A percentile compares a stretch with the other conserved stretches of the same genome.
Conservation (phyloP, 2,329 filamentous ascomycete genomes). For the Septoria linicola region DNA sequence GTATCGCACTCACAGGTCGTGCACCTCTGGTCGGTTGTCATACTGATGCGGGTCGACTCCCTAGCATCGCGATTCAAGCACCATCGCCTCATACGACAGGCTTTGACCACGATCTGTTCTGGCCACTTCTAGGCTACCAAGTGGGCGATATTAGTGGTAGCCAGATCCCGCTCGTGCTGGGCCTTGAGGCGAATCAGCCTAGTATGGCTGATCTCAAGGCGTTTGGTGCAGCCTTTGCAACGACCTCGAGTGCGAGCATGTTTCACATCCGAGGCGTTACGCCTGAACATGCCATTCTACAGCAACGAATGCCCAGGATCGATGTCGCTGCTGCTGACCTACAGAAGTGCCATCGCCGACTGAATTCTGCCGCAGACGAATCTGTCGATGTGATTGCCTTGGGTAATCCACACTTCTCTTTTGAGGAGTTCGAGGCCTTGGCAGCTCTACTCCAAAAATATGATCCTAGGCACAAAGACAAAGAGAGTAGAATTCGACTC, state of each 20-base stretch:
- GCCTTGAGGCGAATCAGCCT: constrained; percentile 35
- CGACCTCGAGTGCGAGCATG: constrained; percentile 45
- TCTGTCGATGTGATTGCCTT: constrained; percentile 44
- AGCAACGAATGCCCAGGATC: constrained; percentile 6
- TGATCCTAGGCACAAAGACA: not conserved
- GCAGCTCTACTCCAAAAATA: constrained; percentile 25
- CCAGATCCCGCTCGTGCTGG: constrained; percentile 41
- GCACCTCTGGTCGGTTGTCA: constrained; percentile 37
- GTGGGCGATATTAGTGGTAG: constrained; percentile 37
- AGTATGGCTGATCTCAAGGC: constrained; percentile 43
- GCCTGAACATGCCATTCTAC: constrained; percentile 36
- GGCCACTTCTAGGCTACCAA: constrained; percentile 43
- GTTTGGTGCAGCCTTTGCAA: constrained; percentile 49
- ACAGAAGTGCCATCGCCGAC: constrained; percentile 3
- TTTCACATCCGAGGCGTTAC: constrained; percentile 47
- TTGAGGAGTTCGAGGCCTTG: constrained; percentile 40
- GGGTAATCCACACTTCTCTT: constrained; percentile 49
- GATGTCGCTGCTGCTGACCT: not conserved
- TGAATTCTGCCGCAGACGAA: constrained; percentile 18
- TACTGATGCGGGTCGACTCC: constrained; percentile 26
- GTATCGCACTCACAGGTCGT: constrained; percentile 46
- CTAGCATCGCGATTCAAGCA: constrained; percentile 16
- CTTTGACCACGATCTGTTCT: constrained; percentile 37
- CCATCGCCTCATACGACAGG: constrained; percentile 25
- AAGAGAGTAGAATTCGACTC: not conserved